Base-by-base conservation (phyloP, 1,139 yeast genomes). In the Nadsonia commutata region DNA sequence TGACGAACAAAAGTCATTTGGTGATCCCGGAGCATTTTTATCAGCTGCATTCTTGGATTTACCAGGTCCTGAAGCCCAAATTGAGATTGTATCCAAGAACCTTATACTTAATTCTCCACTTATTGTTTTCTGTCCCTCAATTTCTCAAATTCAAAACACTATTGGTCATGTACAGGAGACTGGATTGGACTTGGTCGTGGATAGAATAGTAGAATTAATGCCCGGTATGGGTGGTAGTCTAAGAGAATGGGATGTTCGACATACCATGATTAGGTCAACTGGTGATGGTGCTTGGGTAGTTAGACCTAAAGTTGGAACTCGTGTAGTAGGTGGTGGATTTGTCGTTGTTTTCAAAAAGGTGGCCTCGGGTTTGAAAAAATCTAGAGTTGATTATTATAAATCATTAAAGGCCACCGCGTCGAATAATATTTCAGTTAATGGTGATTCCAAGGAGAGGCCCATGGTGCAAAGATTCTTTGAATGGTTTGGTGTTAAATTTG, bases 281-380 rank as follows among this genome's bases (percentile, higher is more conserved):
- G 67, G 66, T 3, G 62, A 63, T 36, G 51, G 54, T 2, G 72
- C 65, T 1, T 53, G 63, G 41, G 70, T 69, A 6, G 69, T 72
- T 43, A 56, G 74, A 45, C 75, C 75, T 2, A 64, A 64, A 48
- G 73, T 69, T 20, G 74, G 72, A 1, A 50, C 59, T 1, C 58
- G 60, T 46, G 59, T 67, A 1, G 66, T 65, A 22, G 74, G 71
- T 7, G 75, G 75, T 36, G 75, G 74, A 6, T 70, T 70, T 51
- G 64, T 68, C 37, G 67, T 63, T 2, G 51, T 63, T 17, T 62
- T 65, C 49, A 27, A 27, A 9, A 27, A 27, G 33, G 33, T 27
- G 16, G 8, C 33, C 51, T 56, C 40, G 58, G 59, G 44, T 43
- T 33, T 37, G n/a, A 27, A 27, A 13, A 27, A 27, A 9, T 16